Conservation (phyloP, 148 eudicot species). For the Camellia sinensis region DNA sequence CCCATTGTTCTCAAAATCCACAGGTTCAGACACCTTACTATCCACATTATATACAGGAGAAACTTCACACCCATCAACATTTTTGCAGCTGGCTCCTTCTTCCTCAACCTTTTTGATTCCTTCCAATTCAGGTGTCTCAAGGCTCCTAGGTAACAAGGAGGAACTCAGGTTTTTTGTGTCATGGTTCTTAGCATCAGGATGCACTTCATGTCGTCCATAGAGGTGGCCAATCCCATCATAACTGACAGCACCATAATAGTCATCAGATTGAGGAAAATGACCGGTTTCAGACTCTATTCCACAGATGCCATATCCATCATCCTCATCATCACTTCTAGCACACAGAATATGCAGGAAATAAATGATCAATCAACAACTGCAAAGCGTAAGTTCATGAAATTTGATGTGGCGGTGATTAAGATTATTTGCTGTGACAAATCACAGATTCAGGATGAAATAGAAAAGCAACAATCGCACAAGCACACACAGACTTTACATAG, state of each 20-base stretch:
- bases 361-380: too few relatives aligned
- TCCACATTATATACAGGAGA: slow-evolving; percentile 62
- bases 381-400: too few relatives aligned
- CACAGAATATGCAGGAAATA: too few relatives aligned
- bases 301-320: slow-evolving; percentile 52
- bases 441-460: too few relatives aligned
- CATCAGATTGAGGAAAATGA: slow-evolving; percentile 43
- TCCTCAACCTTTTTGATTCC: slow-evolving; percentile 35
- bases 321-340: slow-evolving; percentile 61
- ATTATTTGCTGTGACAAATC: too few relatives aligned
- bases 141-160: slow-evolving; percentile 42
- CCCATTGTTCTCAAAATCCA: slow-evolving; percentile 91
- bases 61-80: slow-evolving; percentile 65
- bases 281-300: slow-evolving; percentile 34
- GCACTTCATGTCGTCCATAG: slow-evolving; percentile 43
- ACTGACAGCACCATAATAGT: slow-evolving; percentile 37
- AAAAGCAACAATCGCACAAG: too few relatives aligned
- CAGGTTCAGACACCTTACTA: slow-evolving; percentile 57
- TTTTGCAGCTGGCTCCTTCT: slow-evolving; percentile 43
- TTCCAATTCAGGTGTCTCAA: slow-evolving; percentile 42
- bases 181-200: slow-evolving; percentile 49
- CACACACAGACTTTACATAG: too few relatives aligned
- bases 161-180: slow-evolving; percentile 43
- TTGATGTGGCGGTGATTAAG: too few relatives aligned
- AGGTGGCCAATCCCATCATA: slow-evolving; percentile 37